A percentile compares a stretch with the other conserved stretches of the same genome.
Conservation (phyloP, 2,329 filamentous ascomycete genomes). For the Blumeria graminis region DNA sequence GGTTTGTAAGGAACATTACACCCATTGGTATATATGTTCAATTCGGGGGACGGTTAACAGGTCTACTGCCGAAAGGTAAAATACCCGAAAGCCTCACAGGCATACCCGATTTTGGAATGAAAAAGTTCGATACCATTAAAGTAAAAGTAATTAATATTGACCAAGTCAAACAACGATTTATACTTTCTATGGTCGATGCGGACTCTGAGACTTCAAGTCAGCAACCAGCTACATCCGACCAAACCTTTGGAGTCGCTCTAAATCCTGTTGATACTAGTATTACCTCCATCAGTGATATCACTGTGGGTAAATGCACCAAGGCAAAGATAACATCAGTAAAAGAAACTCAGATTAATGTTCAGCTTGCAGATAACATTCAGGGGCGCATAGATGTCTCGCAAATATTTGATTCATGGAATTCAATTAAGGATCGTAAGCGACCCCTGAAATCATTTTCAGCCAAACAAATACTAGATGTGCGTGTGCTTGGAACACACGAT, state of each 20-base stretch:
- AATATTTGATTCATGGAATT: slow-evolving; percentile 67
- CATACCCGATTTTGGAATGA: slow-evolving; percentile 54
- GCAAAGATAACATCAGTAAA: slow-evolving; percentile 68
- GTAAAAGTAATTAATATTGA: slow-evolving; percentile 53
- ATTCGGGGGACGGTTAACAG: slow-evolving; percentile 55
- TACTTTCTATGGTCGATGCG: slow-evolving; percentile 30
- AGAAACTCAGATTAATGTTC: slow-evolving; percentile 77
- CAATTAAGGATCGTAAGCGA: slow-evolving; percentile 59
- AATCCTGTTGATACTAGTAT: slow-evolving; percentile 43
- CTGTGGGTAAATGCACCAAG: slow-evolving; percentile 47
- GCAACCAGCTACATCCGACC: slow-evolving; percentile 10
- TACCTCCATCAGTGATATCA: slow-evolving; percentile 44
- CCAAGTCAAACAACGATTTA: slow-evolving; percentile 41
- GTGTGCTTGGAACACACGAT: slow-evolving; percentile 70
- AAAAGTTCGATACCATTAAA: slow-evolving; percentile 49
- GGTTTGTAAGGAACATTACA: slow-evolving; percentile 71
- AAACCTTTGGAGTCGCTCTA: slow-evolving; percentile 19
- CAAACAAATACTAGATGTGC: slow-evolving; percentile 48
- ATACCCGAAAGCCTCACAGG: slow-evolving; percentile 44
- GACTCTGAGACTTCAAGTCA: slow-evolving; percentile 24
- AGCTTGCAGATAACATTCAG: slow-evolving; percentile 65
- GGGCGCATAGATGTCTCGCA: slow-evolving; percentile 88
- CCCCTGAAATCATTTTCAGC: slow-evolving; percentile 53
- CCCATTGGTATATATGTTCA: slow-evolving; percentile 67
- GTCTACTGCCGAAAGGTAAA: slow-evolving; percentile 56